Evolutionary conservation across 2,329 filamentous ascomycete species (phyloP).

Genomic region (Ophiostoma sp.): DNA sequence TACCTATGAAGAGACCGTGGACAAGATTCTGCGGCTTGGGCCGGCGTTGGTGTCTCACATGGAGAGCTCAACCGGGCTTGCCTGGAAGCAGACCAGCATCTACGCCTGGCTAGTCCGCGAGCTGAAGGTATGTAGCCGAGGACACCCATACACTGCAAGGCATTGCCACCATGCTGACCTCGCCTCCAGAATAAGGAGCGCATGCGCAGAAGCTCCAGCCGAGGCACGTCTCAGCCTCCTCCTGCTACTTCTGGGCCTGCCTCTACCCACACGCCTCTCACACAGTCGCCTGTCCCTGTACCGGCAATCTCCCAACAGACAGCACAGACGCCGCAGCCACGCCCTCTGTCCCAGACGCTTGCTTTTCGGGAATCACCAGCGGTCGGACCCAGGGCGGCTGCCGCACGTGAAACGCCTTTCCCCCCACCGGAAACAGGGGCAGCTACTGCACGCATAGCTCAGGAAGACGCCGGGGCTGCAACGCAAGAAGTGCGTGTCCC

Average conservation of each 20-base stretch:
- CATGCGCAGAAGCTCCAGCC: slow-evolving; percentile 19
- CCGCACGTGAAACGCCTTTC: too few species aligned
- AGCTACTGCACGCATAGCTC: too few species aligned
- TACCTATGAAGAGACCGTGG: slow-evolving; percentile 45
- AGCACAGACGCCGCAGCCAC: neutral
- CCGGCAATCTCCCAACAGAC: slow-evolving; percentile 9
- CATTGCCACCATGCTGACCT: neutral
- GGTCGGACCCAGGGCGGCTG: too few species aligned
- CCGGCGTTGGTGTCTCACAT: slow-evolving; percentile 51
- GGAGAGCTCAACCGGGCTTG: slow-evolving; percentile 36
- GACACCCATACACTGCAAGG: neutral
- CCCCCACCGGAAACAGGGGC: too few species aligned
- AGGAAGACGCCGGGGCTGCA: too few species aligned
- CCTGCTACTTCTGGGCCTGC: neutral
- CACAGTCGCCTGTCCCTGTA: neutral
- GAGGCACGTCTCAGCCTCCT: slow-evolving; percentile 6
- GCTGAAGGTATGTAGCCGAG: slow-evolving; percentile 31
- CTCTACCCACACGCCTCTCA: neutral
- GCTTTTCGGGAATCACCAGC: neutral
- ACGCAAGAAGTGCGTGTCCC: neutral
- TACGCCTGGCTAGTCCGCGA: slow-evolving; percentile 43
- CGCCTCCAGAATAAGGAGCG: slow-evolving; percentile 20
- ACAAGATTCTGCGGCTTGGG: slow-evolving; percentile 45
- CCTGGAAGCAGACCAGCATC: slow-evolving; percentile 45
- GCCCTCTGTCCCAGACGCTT: neutral